phyloP scores from a whole-genome alignment of 176 grass and related monocot species.

The Oryza meridionalis region DNA sequence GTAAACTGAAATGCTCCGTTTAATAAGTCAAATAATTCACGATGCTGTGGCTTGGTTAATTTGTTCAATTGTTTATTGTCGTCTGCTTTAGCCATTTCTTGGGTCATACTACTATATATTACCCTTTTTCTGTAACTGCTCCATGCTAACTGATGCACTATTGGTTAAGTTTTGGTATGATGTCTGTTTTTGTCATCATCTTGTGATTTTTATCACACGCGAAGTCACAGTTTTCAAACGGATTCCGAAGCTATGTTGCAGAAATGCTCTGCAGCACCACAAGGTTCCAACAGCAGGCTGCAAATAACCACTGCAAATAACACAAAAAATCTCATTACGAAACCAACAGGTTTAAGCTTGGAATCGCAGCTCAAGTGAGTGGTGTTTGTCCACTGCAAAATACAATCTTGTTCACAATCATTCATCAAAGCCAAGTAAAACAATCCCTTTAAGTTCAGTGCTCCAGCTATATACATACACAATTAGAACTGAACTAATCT shows the following conservation, averaged over 20 bases:
- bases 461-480: slow-evolving; percentile 47
- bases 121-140: too few relatives aligned
- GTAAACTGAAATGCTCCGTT: background rate
- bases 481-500: slow-evolving; percentile 19
- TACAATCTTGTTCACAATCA: slow-evolving; percentile 11
- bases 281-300: background rate
- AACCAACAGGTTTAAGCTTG: background rate
- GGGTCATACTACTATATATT: too few relatives aligned
- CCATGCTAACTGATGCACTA: too few relatives aligned
- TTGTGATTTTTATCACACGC: too few relatives aligned
- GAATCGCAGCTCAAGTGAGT: background rate
- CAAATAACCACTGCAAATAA: background rate
- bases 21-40: too few relatives aligned
- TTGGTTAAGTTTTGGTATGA: too few relatives aligned
- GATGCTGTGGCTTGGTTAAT: too few relatives aligned
- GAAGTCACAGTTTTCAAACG: background rate
- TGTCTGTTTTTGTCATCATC: background rate
- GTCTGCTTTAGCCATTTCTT: too few relatives aligned
- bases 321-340: slow-evolving; percentile 1
- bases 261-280: background rate
- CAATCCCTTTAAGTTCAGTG: slow-evolving; percentile 27
- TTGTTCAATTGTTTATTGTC: too few relatives aligned
- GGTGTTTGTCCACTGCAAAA: background rate
- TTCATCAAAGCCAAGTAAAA: slow-evolving; percentile 28
- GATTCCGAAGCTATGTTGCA: background rate